Evolutionary conservation across 176 grass and related monocot genomes (phyloP).

Genomic region (sorghum (Sorghum bicolor)): Sorghum_bicolor_NCBIv3 NC_012873.2:57070501-57071000

Average conservation of each 20-base stretch:
- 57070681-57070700: neutral
- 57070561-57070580: neutral
- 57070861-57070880: no score
- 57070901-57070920: neutral
- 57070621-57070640: slow-evolving; percentile 33
- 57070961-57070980: neutral
- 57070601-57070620: slow-evolving; percentile 1
- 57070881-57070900: neutral
- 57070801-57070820: slow-evolving; percentile 30
- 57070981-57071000: neutral
- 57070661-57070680: neutral
- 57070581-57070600: neutral
- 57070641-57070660: neutral
- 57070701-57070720: neutral
- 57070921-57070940: neutral
- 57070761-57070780: neutral
- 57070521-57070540: neutral
- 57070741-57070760: neutral
- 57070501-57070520: neutral
- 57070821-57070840: neutral
- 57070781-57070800: neutral
- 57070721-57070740: neutral
- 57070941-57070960: slow-evolving; percentile 11
- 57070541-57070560: neutral
- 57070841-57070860: no score